Conservation (phyloP, 1,284 basidiomycete species). For the Apiotrichum siamense region DNA sequence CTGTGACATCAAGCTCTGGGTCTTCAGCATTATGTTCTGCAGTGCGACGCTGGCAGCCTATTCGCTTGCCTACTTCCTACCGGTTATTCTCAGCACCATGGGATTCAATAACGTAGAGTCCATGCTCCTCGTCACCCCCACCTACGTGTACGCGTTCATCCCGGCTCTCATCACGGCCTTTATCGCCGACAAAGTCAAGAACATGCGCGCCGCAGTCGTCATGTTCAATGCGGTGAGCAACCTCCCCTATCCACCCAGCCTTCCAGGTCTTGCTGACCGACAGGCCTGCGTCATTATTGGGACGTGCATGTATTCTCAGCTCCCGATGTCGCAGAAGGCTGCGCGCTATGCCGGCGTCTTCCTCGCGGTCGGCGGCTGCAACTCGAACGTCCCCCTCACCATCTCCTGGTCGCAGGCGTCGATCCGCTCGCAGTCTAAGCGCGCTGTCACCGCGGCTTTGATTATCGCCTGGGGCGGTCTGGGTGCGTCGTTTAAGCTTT, state of each 20-base stretch:
- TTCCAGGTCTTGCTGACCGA: too few species aligned
- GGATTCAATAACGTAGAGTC: constrained; percentile 39
- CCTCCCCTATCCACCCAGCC: too few species aligned
- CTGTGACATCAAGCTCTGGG: constrained; percentile 48
- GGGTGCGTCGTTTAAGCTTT: too few species aligned
- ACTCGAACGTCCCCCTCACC: constrained; percentile 36
- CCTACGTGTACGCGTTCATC: constrained; percentile 42
- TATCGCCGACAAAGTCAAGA: constrained; percentile 38
- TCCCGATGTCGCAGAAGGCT: neutral
- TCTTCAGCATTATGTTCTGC: constrained; percentile 46
- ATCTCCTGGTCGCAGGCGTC: constrained; percentile 45
- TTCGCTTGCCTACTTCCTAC: constrained; percentile 43
- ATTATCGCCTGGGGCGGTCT: constrained; percentile 16
- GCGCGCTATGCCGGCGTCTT: constrained; percentile 13
- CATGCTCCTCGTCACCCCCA: constrained; percentile 45
- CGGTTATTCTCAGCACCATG: constrained; percentile 41
- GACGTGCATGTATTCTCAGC: constrained; percentile 16
- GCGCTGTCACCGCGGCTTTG: constrained; percentile 23
- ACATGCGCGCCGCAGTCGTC: neutral
- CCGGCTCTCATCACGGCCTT: constrained; percentile 39
- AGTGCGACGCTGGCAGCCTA: constrained; percentile 18
- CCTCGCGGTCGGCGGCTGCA: constrained; percentile 35
- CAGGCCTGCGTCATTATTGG: constrained; percentile 14
- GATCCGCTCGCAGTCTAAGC: constrained; percentile 48
- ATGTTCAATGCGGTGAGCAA: constrained; percentile 5